Evolutionary conservation across 257 asterid genomes (phyloP).

Genomic region (Capsicum baccatum): DNA sequence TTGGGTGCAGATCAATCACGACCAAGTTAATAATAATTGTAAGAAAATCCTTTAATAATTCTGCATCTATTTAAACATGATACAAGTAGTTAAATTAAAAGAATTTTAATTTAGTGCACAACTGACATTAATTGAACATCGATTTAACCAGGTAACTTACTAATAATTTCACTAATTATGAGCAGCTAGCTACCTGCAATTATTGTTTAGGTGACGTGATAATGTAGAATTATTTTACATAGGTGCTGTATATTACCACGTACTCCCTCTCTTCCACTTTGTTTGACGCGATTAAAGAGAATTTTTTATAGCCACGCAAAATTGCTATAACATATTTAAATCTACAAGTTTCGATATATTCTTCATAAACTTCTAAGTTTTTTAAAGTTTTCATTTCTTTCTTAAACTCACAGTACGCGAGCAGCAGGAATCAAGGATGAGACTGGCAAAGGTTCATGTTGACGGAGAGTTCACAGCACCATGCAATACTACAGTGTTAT

Average conservation of each 20-base stretch:
- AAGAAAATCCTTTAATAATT: not conserved
- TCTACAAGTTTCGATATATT: not conserved
- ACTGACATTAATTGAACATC: not conserved
- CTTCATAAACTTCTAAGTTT: not conserved
- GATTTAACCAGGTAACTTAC: too few species aligned
- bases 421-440: not conserved
- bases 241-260: too few species aligned
- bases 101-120: not conserved
- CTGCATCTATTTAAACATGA: not conserved
- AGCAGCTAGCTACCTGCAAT: too few species aligned
- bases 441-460: conserved; percentile 35
- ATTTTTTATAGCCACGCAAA: too few species aligned
- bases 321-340: too few species aligned
- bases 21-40: not conserved
- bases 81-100: not conserved
- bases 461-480: conserved; percentile 36
- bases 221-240: too few species aligned
- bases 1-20: conserved; percentile 37
- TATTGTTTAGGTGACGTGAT: too few species aligned
- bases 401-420: not conserved
- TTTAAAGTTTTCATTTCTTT: not conserved
- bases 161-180: too few species aligned
- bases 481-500: conserved; percentile 36
- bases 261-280: not conserved
- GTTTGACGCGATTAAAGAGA: not conserved